Conservation (phyloP, 495 filamentous ascomycete genomes). For the Oidiodendron maius region DNA sequence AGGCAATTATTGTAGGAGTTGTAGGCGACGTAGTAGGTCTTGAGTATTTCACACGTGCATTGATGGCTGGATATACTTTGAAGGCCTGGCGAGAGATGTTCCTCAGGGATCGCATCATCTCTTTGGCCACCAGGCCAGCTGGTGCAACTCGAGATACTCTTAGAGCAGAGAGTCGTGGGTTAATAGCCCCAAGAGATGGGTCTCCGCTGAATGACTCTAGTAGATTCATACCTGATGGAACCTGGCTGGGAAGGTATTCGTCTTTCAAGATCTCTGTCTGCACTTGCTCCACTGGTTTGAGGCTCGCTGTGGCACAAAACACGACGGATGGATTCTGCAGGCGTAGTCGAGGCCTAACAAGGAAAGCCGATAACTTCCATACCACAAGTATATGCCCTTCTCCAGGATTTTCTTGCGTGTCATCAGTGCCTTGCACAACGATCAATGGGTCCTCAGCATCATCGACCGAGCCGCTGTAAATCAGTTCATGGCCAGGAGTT, state of each 20-base stretch:
- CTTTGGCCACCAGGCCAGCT: slow-evolving; percentile 44
- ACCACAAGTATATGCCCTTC: slow-evolving; percentile 58
- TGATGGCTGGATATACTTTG: slow-evolving; percentile 73
- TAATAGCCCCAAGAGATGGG: slow-evolving; percentile 55
- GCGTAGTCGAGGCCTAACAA: slow-evolving; percentile 71
- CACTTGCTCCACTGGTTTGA: slow-evolving; percentile 52
- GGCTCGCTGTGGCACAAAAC: slow-evolving; percentile 66
- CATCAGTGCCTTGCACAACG: slow-evolving; percentile 48
- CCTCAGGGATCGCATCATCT: slow-evolving; percentile 58
- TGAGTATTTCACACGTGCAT: slow-evolving; percentile 77
- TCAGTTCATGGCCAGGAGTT: slow-evolving; percentile 52
- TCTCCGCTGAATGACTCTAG: slow-evolving; percentile 71
- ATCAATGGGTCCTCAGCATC: slow-evolving; percentile 56
- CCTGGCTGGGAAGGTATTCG: slow-evolving; percentile 70
- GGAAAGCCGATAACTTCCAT: slow-evolving; percentile 73
- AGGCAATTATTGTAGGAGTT: slow-evolving; percentile 60
- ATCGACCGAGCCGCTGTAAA: slow-evolving; percentile 58
- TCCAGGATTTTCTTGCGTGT: slow-evolving; percentile 22
- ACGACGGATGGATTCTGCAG: slow-evolving; percentile 72
- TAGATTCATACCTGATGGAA: slow-evolving; percentile 74
- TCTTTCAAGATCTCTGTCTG: slow-evolving; percentile 45
- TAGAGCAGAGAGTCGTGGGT: slow-evolving; percentile 72
- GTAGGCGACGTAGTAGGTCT: slow-evolving; percentile 58
- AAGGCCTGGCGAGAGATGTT: slow-evolving; percentile 57
- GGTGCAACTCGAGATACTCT: slow-evolving; percentile 75